Conservation (phyloP, 2,329 filamentous ascomycete genomes). For the Trichophyton verrucosum region DNA sequence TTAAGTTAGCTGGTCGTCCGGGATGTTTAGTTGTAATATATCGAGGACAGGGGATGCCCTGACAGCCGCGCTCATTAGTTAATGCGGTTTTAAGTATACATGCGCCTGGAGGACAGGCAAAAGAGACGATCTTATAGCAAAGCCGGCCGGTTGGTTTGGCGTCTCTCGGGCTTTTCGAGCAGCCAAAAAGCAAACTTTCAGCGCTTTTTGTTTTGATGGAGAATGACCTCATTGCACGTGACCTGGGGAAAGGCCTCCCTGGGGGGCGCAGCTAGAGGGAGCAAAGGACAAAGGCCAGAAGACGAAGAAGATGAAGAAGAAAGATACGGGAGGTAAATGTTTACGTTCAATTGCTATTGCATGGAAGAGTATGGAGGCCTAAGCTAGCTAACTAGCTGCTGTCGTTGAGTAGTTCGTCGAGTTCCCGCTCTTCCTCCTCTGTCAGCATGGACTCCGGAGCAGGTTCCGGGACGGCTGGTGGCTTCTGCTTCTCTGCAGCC, state of each 20-base stretch:
- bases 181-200: background rate
- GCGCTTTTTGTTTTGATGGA: background rate
- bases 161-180: background rate
- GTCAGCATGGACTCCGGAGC: slow-evolving; percentile 50
- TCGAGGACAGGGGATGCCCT: background rate
- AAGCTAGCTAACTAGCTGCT: slow-evolving; percentile 30
- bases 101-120: background rate
- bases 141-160: background rate
- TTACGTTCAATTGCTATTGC: background rate
- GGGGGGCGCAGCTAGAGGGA: no score
- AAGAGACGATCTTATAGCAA: background rate
- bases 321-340: background rate
- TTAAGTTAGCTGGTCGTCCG: background rate
- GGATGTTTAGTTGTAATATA: background rate
- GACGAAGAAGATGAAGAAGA: no score
- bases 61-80: background rate
- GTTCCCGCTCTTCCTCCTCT: slow-evolving; percentile 80
- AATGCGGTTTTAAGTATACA: background rate
- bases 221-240: slow-evolving; percentile 4
- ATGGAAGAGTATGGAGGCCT: background rate
- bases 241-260: background rate
- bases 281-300: no score
- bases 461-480: slow-evolving; percentile 35
- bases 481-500: slow-evolving; percentile 35
- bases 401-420: slow-evolving; percentile 81